Conservation (phyloP, 75 land plant species). For the Chamaecyparis obtusa region DNA sequence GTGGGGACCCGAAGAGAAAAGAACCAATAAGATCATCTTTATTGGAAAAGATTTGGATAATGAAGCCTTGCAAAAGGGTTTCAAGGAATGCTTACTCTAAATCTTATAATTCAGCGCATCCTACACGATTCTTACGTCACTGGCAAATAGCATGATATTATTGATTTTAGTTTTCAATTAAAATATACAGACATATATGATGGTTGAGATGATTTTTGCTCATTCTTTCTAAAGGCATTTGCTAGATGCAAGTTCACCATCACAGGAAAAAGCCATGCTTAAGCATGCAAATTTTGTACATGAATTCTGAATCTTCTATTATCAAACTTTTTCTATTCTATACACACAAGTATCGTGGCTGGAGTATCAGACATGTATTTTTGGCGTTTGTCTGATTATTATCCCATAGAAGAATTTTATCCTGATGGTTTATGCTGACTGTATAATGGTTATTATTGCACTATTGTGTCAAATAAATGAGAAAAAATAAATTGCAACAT, state of each 20-base stretch:
- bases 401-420: background rate
- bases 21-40: constrained; percentile 90
- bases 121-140: background rate
- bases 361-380: background rate
- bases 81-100: constrained; percentile 69
- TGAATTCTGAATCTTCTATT: background rate
- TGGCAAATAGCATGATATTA: background rate
- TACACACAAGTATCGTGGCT: background rate
- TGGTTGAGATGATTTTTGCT: background rate
- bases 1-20: constrained; percentile 85
- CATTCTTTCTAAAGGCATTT: background rate
- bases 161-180: background rate
- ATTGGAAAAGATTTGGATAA: constrained; percentile 89
- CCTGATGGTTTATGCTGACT: background rate
- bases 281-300: background rate
- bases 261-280: background rate
- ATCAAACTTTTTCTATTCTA: background rate
- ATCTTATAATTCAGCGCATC: background rate
- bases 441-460: background rate
- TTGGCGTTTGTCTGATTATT: background rate
- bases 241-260: background rate
- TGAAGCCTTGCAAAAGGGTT: constrained; percentile 63
- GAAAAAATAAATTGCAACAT: background rate
- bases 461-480: background rate
- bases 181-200: background rate